Conservation (phyloP, 768 basidiomycete genomes). For the Lactarius hengduanensis region DNA sequence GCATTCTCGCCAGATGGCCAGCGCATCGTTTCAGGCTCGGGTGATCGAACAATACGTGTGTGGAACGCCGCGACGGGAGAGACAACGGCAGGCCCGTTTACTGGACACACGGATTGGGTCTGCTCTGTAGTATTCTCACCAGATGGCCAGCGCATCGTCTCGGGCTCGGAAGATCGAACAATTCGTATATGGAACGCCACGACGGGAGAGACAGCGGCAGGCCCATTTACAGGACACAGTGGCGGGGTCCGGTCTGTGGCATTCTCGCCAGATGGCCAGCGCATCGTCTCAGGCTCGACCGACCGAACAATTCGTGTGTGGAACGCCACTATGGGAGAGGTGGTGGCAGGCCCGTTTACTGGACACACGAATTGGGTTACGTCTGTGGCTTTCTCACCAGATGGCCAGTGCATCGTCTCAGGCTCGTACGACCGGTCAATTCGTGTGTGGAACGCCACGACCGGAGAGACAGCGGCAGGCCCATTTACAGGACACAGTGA, state of each 20-base stretch:
- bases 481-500: background rate
- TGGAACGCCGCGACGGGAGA: background rate
- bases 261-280: background rate
- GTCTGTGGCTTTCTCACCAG: background rate
- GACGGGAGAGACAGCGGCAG: background rate
- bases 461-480: background rate
- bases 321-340: background rate
- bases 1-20: background rate
- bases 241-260: background rate
- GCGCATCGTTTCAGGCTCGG: background rate
- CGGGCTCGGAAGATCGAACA: background rate
- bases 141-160: background rate
- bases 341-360: background rate
- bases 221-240: background rate
- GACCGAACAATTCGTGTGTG: background rate
- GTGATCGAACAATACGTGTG: background rate
- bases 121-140: background rate
- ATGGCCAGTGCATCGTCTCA: background rate
- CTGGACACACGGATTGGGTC: background rate
- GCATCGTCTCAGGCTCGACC: background rate
- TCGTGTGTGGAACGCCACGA: background rate
- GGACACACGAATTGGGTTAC: accelerated
- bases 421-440: background rate
- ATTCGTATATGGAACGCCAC: background rate
- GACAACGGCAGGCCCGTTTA: background rate